A percentile compares a stretch with the other conserved stretches of the same genome.
Conservation (phyloP, 352 stramenopile species). For the Thalassiosira oceanica region DNA sequence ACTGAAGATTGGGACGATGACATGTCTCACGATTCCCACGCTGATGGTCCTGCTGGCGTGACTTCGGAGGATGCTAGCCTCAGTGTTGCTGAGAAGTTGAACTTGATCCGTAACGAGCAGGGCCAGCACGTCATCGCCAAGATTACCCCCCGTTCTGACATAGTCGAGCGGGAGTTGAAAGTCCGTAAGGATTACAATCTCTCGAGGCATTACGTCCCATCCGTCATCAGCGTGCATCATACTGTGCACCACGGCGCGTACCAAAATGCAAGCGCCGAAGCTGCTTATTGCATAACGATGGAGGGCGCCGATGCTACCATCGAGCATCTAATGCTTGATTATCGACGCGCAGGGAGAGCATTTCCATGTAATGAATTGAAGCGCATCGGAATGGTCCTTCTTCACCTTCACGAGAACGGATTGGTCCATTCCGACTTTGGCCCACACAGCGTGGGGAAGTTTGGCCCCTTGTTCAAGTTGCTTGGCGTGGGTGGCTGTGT, state of each 20-base stretch:
- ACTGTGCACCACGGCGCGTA: constrained; percentile 80
- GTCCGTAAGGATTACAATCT: constrained; percentile 79
- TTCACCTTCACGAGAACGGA: constrained; percentile 80
- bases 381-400: constrained; percentile 70
- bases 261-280: constrained; percentile 77
- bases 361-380: constrained; percentile 77
- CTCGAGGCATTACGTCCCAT: constrained; percentile 78
- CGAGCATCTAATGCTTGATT: constrained; percentile 80
- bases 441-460: constrained; percentile 80
- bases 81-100: constrained; percentile 77
- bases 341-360: constrained; percentile 64
- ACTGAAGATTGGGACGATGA: constrained; percentile 79
- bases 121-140: constrained; percentile 82
- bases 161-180: constrained; percentile 78
- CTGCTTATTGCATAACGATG: constrained; percentile 82
- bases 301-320: constrained; percentile 79
- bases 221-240: constrained; percentile 81
- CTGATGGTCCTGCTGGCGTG: constrained; percentile 31
- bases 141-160: constrained; percentile 76
- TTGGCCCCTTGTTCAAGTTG: constrained; percentile 76
- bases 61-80: constrained; percentile 26
- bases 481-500: constrained; percentile 75
- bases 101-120: constrained; percentile 74
- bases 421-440: constrained; percentile 80
- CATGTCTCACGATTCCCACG: constrained; percentile 65